Conservation (phyloP, 2,329 filamentous ascomycete species). For the Neonectria faginata region DNA sequence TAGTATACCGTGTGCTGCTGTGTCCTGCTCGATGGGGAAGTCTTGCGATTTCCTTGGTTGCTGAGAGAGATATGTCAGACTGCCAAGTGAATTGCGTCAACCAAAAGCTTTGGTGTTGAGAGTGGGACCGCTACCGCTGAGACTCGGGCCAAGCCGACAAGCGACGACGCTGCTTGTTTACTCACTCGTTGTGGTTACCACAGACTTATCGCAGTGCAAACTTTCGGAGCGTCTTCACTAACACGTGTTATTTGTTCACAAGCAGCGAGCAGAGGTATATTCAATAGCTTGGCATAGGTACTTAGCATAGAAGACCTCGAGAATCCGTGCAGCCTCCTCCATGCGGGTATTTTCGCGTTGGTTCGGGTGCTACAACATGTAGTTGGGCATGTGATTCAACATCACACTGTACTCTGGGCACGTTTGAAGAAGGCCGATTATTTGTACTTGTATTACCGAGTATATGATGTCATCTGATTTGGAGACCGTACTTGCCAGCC, state of each 20-base stretch:
- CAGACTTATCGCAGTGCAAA: not conserved
- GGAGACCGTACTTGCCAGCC: not conserved
- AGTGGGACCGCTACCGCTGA: conserved; percentile 15
- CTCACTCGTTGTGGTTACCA: not conserved
- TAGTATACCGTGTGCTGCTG: not conserved
- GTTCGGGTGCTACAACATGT: not conserved
- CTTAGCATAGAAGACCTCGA: not conserved
- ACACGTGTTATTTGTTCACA: not conserved
- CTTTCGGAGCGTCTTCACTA: not conserved
- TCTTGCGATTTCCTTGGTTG: not conserved
- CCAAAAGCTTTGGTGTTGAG: conserved; percentile 2
- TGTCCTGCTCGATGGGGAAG: not conserved
- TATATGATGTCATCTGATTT: not conserved
- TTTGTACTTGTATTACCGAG: not conserved
- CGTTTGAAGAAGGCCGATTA: not conserved
- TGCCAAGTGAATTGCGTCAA: conserved; percentile 12
- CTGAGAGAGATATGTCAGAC: conserved; percentile 9
- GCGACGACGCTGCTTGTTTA: not conserved
- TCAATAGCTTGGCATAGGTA: not conserved
- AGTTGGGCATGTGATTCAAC: not conserved
- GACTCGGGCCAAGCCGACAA: conserved; percentile 9
- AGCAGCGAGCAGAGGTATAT: not conserved
- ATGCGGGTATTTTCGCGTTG: not conserved
- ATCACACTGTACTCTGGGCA: not conserved
- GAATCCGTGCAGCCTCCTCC: not conserved